phyloP scores from a whole-genome alignment of 75 land plant genomes.

The Pinus taeda region DNA sequence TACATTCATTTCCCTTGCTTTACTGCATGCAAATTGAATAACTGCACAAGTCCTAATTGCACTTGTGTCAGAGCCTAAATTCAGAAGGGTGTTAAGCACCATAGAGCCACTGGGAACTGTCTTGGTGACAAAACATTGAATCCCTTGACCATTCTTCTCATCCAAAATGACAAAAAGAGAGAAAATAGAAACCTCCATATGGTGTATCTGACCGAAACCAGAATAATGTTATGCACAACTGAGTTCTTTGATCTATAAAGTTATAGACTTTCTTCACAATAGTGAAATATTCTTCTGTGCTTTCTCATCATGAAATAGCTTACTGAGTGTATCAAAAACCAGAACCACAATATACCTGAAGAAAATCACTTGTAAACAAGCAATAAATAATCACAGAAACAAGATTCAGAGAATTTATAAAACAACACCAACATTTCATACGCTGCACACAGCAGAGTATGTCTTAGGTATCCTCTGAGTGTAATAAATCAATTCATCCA shows the following conservation, averaged over 20 bases:
- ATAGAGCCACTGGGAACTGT: background rate
- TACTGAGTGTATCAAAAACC: background rate
- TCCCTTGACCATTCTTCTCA: background rate
- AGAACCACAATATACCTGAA: background rate
- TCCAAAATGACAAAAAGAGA: background rate
- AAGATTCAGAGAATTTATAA: background rate
- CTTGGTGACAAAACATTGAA: background rate
- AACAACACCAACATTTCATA: background rate
- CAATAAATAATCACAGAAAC: background rate
- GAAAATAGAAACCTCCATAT: background rate
- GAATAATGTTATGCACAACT: background rate
- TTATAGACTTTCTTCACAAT: background rate
- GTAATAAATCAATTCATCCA: background rate
- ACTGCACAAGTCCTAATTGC: background rate
- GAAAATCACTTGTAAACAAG: background rate
- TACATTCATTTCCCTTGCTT: background rate
- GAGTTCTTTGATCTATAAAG: background rate
- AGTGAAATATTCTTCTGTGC: background rate
- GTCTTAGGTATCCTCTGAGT: background rate
- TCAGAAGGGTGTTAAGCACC: background rate
- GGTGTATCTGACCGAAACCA: background rate
- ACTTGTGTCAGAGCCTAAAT: background rate
- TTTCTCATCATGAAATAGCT: background rate
- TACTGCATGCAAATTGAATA: background rate
- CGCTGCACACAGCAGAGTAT: background rate